Base-by-base conservation (phyloP, 768 basidiomycete species). In the Mycena amicta region DNA sequence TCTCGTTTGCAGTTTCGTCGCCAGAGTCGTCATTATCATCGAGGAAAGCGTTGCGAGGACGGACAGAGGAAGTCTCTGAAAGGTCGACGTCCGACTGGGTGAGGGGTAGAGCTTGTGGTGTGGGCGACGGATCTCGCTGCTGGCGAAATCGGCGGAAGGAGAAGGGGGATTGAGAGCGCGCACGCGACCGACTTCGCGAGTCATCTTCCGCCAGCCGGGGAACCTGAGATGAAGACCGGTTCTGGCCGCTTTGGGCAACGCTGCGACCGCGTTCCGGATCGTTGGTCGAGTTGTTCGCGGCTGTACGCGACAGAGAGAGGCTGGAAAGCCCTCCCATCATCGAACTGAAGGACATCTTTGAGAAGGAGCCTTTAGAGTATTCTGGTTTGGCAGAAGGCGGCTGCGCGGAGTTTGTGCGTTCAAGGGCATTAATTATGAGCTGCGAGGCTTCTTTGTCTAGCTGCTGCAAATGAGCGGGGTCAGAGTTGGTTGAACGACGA, bases 131-230 rank as follows among this genome's bases (percentile, higher is more conserved):
- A 1, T 86, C 84, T 25, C 83, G 77, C 52, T 83, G 76, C 8
- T 81, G 75, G 60, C 89, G 82, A 56, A 85, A 82, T 30, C 90
- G 80, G 41, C 91, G 80, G 56, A 92, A 82, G 41, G 77, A 77
- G 70, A 97, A 96, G 40, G 95, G 91, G 2, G 93, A 92, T 65
- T 87, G 80, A 46, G 90, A 89, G 37, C 92, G 86, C 15, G 89
- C 81, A 56, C 89, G 88, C 12, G 79, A 77, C 3, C 72, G 72
- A 49, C 80, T 83, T 51, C 80, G 80, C n/a, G 83, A 81, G 12
- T 73, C 71, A 18, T 73, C 70, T 37, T 74, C 75, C 3, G 72
- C 59, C 15, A 73, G 57, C 1, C 75, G 63, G 0, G 79, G 75
- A 1, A 68, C 77, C 54, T 82, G 79, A 3, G 85, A 86, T 3